Evolutionary conservation across 352 stramenopile species (phyloP).

Genomic region (Globisporangium middletonii): DNA sequence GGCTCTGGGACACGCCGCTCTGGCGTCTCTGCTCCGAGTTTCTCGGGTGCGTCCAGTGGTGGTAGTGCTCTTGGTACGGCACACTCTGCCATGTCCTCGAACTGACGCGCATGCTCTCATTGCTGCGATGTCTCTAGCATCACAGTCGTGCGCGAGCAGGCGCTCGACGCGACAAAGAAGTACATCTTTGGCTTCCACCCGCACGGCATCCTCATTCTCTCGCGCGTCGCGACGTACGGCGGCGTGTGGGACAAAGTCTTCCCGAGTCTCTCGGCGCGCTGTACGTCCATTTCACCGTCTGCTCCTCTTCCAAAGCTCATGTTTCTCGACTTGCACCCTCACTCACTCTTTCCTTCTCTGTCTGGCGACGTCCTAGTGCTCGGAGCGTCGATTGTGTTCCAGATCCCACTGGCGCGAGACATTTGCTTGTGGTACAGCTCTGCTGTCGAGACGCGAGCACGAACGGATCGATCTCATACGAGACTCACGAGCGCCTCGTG

Average conservation of each 20-base stretch:
- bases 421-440: slow-evolving; percentile 14
- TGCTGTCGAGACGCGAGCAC: neutral
- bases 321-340: too few relatives aligned
- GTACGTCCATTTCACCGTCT: neutral
- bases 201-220: slow-evolving; percentile 47
- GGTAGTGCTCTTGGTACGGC: too few relatives aligned
- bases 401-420: slow-evolving; percentile 15
- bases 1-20: too few relatives aligned
- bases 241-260: slow-evolving; percentile 38
- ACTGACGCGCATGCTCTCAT: too few relatives aligned
- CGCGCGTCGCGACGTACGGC: slow-evolving; percentile 33
- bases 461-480: neutral
- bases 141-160: slow-evolving; percentile 26
- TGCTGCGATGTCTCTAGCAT: too few relatives aligned
- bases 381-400: slow-evolving; percentile 17
- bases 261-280: slow-evolving; percentile 18
- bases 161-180: slow-evolving; percentile 18
- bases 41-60: too few relatives aligned
- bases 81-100: too few relatives aligned
- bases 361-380: slow-evolving; percentile 1
- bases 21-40: too few relatives aligned
- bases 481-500: neutral
- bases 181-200: slow-evolving; percentile 51
- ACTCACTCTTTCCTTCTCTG: neutral
- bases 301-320: neutral